Conservation (phyloP, 177 flowering plant species). For the Vitis hybrid region DNA sequence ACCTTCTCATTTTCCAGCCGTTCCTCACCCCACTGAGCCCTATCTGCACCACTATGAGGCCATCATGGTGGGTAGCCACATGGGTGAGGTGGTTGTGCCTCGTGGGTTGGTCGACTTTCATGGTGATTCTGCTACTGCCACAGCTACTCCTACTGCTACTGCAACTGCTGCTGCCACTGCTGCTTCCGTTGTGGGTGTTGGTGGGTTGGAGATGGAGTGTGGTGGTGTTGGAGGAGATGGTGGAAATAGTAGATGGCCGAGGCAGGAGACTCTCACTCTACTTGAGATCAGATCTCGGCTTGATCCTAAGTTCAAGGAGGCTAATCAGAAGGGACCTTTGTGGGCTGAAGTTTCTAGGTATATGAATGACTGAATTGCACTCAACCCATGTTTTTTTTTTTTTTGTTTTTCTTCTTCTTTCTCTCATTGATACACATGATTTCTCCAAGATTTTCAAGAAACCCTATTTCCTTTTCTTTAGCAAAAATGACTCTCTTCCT, state of each 20-base stretch:
- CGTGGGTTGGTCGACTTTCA: constrained; percentile 10
- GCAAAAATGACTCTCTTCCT: too few species aligned
- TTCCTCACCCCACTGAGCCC: constrained; percentile 17
- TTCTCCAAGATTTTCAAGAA: too few species aligned
- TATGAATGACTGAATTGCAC: not conserved
- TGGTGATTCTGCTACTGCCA: not conserved
- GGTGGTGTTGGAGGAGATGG: constrained; percentile 32
- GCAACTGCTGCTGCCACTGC: constrained; percentile 10
- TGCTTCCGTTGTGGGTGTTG: constrained; percentile 1
- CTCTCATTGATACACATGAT: too few species aligned
- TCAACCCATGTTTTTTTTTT: not conserved
- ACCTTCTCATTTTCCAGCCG: constrained; percentile 32
- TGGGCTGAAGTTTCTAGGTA: constrained; percentile 98
- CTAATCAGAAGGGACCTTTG: constrained; percentile 90
- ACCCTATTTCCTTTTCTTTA: not conserved
- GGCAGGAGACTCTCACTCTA: constrained; percentile 90
- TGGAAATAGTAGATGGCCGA: constrained; percentile 79
- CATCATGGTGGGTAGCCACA: constrained; percentile 26
- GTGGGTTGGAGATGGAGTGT: constrained; percentile 28
- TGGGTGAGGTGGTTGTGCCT: constrained; percentile 1
- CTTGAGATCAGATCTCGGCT: constrained; percentile 90
- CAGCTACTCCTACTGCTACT: constrained; percentile 9
- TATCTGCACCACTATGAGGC: constrained; percentile 32
- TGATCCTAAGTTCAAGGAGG: constrained; percentile 83
- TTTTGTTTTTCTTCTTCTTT: not conserved